Conservation (phyloP, 1,139 yeast genomes). For the Taphrina confusa region DNA sequence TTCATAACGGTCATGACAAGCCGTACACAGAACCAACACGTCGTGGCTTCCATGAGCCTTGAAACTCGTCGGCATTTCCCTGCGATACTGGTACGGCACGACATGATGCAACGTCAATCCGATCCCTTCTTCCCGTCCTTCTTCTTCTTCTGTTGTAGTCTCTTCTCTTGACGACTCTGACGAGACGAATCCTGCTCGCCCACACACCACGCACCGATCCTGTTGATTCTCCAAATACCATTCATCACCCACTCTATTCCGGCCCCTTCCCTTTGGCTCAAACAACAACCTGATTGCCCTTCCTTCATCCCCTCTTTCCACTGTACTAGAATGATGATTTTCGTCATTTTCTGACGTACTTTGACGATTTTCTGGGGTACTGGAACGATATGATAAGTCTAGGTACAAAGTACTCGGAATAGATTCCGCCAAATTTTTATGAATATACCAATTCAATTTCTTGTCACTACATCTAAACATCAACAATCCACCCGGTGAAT, state of each 20-base stretch:
- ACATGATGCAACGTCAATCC: conserved; percentile 24
- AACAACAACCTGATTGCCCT: conserved; percentile 6
- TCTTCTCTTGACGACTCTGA: background rate
- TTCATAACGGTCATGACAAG: conserved; percentile 3
- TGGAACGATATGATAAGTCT: too few species aligned
- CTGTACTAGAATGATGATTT: too few species aligned
- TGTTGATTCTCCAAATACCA: conserved; percentile 26
- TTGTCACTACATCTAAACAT: conserved; percentile 26
- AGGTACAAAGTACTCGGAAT: background rate
- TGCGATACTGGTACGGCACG: conserved; percentile 24
- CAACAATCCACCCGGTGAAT: conserved; percentile 8
- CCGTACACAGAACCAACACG: conserved; percentile 8
- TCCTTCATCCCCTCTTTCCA: background rate
- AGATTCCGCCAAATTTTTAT: conserved; percentile 8
- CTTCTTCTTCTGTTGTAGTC: background rate
- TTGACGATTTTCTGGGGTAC: too few species aligned
- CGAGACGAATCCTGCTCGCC: background rate
- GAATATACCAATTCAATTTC: conserved; percentile 17
- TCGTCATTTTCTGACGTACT: too few species aligned
- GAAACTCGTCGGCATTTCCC: conserved; percentile 13
- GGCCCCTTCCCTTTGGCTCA: conserved; percentile 25
- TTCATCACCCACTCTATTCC: conserved; percentile 20
- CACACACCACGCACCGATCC: conserved; percentile 30
- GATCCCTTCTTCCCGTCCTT: background rate
- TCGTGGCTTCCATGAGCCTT: conserved; percentile 26